Base-by-base conservation (phyloP, 257 asterid genomes). In the Anisodus acutangulus region DNA sequence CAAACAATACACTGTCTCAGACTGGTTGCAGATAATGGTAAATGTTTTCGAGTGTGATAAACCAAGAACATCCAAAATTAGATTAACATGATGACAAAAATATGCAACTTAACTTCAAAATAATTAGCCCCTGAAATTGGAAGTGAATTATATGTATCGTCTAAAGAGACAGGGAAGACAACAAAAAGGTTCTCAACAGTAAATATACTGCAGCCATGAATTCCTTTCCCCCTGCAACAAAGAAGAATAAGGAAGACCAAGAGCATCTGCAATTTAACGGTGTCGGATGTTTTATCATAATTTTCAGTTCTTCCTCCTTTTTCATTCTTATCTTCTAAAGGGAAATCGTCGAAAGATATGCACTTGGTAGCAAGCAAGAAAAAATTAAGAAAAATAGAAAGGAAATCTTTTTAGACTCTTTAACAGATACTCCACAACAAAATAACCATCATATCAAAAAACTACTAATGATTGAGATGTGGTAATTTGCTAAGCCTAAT, bases 1-100 rank as follows among this genome's bases (percentile, higher is more conserved):
- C 66, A 82, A 85, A 13, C 53, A 78, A 69, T 8, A 51, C 55
- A 78, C 57, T 22, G 35, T 45, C 74, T 78, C 82, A 82, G 62
- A 83, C 63, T 39, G 19, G 71, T 49, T 15, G 15, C 9, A 47
- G 49, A 58, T 41, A 53, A 26, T 13, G 82, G 15, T 78, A 6
- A 76, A 15, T 15, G 31, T 7, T 31, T 78, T 8, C 15, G 9
- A 53, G 64, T 26, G 49, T 78, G 64, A 53, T 53, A 41, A 41
- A 72, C 58, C 58, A 72, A 43, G 39, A 19, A 4, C 4, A 17
- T 43, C 9, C 12, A 72, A 72, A 45, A 72, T 9, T 72, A 72
- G 41, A 41, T 41, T 70, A 70, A 70, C 35, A 7, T 15, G 11
- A 68, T 39, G 7, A 41, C 55, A 41, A 69, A 59, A 69, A 16